Percentiles rank a stretch among this genome's conserved stretches.
phyloP scores from a whole-genome alignment of 2,329 filamentous ascomycete genomes.

The Coniochaeta hoffmannii region DNA sequence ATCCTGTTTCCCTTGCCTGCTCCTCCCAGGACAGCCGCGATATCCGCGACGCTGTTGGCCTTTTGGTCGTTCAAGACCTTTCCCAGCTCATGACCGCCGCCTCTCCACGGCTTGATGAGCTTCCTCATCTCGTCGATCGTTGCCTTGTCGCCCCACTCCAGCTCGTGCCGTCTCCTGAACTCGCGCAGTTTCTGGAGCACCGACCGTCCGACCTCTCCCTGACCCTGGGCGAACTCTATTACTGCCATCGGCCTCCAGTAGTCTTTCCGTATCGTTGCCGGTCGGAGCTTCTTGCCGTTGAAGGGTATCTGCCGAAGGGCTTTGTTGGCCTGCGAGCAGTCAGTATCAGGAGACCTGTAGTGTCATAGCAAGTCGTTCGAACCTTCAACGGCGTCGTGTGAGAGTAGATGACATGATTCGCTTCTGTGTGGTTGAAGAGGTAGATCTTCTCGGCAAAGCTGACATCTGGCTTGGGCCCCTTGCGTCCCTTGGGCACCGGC shows the following conservation, averaged over 20 bases:
- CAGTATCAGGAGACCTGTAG: background rate
- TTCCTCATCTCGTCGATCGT: constrained; percentile 32
- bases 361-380: constrained; percentile 12
- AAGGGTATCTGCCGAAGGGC: constrained; percentile 40
- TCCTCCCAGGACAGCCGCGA: constrained; percentile 50
- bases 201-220: constrained; percentile 46
- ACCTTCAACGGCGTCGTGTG: constrained; percentile 38
- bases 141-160: constrained; percentile 42
- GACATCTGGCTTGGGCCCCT: constrained; percentile 14
- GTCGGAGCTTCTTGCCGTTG: constrained; percentile 61
- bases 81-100: constrained; percentile 35
- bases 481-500: constrained; percentile 11
- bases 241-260: constrained; percentile 57
- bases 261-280: constrained; percentile 57
- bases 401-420: constrained; percentile 46
- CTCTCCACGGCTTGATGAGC: constrained; percentile 18
- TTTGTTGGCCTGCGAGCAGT: constrained; percentile 16
- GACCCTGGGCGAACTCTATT: constrained; percentile 48
- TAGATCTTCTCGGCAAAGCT: constrained; percentile 52
- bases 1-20: constrained; percentile 44
- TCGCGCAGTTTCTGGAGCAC: constrained; percentile 59
- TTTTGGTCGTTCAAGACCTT: constrained; percentile 51
- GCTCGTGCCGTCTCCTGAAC: constrained; percentile 54
- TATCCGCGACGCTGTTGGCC: constrained; percentile 55
- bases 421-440: constrained; percentile 43